Percentiles rank a stretch among this genome's conserved stretches.
These are phyloP conservation scores for Barbatosphaeria neglecta DNA, from an alignment of 495 filamentous ascomycete species.

Conservation along the genomic window DNA sequence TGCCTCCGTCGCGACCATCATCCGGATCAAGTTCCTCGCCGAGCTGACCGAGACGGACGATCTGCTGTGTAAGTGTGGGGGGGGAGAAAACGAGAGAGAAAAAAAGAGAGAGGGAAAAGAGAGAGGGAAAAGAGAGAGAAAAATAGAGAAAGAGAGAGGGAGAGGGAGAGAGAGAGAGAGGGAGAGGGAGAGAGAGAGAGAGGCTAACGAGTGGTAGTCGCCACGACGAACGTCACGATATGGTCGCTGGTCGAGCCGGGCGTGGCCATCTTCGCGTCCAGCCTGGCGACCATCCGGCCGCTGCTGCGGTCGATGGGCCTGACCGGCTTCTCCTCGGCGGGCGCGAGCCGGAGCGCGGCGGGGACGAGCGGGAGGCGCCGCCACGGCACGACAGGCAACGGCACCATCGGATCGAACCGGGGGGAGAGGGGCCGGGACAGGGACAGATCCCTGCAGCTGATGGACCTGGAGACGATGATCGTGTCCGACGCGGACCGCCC, in stretches of 20 bases:
- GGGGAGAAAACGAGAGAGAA: no score
- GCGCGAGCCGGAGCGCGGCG: conserved; percentile 9
- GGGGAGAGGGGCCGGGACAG: no score
- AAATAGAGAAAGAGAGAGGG: no score
- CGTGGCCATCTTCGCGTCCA: conserved; percentile 28
- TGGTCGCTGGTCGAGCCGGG: conserved; percentile 34
- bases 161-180: no score
- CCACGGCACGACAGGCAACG: no score
- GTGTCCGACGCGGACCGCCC: no score
- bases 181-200: no score
- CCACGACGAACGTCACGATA: conserved; percentile 26
- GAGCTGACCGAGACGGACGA: conserved; percentile 21
- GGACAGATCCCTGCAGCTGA: no score
- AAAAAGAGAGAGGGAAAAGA: no score
- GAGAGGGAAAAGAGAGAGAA: no score
- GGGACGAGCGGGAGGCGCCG: conserved; percentile 3
- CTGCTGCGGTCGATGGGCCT: conserved; percentile 23
- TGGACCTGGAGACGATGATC: no score
- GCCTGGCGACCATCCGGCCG: conserved; percentile 28
- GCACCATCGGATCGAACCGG: no score
- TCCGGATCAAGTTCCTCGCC: conserved; percentile 24
- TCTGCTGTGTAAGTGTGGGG: conserved; percentile 23
- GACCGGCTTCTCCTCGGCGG: conserved; percentile 18
- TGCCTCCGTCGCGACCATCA: conserved; percentile 27
- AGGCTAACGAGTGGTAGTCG: conserved; percentile 8